These are phyloP conservation scores for Umbelopsis sp. DNA, from an alignment of 192 early-diverging fungal species.

Conservation along the genomic window DNA sequence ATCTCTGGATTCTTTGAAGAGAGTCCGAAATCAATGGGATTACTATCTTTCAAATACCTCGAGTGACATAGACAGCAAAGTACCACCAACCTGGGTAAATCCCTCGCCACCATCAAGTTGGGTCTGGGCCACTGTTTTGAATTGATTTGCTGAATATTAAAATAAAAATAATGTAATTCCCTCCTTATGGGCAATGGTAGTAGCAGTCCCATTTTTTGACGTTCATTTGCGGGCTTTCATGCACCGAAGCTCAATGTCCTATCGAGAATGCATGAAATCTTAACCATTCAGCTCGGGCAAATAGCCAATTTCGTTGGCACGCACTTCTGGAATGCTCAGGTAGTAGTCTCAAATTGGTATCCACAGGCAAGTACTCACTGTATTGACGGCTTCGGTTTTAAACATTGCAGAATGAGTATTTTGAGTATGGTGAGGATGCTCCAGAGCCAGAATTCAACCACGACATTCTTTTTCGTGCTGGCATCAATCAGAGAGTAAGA, in stretches of 20 bases:
- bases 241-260: neutral
- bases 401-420: conserved; percentile 48
- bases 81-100: neutral
- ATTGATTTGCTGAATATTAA: neutral
- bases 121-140: conserved; percentile 1
- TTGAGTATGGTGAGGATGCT: conserved; percentile 42
- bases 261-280: conserved; percentile 73
- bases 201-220: neutral
- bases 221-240: neutral
- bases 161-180: neutral
- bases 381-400: conserved; percentile 22
- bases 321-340: conserved; percentile 94
- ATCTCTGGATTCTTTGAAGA: neutral
- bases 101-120: neutral
- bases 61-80: neutral
- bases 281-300: conserved; percentile 93
- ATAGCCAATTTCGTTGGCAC: conserved; percentile 85
- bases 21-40: conserved; percentile 2
- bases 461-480: conserved; percentile 60
- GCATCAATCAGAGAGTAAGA: conserved; percentile 43
- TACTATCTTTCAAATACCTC: neutral
- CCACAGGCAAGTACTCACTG: neutral
- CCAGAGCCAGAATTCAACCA: conserved; percentile 52
- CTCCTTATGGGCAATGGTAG: neutral
- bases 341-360: conserved; percentile 23